Evolutionary conservation across 75 land plant species (phyloP).

Genomic region (Pinus albicaulis): DNA sequence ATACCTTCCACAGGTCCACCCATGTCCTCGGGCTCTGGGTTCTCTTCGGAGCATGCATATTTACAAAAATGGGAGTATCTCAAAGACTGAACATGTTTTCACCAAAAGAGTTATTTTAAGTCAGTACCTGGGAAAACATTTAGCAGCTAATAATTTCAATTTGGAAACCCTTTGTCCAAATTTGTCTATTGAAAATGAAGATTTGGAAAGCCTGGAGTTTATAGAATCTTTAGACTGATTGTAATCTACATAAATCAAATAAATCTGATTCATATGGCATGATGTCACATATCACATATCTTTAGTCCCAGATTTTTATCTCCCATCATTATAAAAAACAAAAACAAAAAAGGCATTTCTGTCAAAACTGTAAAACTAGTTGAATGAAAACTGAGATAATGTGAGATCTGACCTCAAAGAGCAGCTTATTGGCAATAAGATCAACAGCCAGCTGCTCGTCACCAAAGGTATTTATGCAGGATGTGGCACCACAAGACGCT

Average conservation of each 20-base stretch:
- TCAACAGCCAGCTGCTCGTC: constrained; percentile 99
- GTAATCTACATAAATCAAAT: no score
- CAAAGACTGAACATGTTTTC: constrained; percentile 56
- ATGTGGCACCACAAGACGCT: constrained; percentile 96
- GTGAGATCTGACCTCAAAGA: constrained; percentile 71
- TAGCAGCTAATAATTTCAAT: not conserved
- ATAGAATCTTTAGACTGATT: not conserved
- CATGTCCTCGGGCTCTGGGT: constrained; percentile 94
- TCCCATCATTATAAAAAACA: no score
- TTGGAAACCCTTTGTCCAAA: not conserved
- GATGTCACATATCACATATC: no score
- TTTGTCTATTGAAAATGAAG: no score
- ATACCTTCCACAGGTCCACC: constrained; percentile 86
- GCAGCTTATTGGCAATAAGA: constrained; percentile 91
- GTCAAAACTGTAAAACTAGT: no score
- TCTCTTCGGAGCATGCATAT: constrained; percentile 99
- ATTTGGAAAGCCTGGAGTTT: no score
- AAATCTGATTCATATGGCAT: no score
- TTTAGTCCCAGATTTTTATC: no score
- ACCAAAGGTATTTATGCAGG: constrained; percentile 93
- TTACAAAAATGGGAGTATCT: constrained; percentile 92
- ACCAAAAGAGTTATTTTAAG: constrained; percentile 1
- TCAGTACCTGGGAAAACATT: not conserved
- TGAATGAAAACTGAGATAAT: not conserved
- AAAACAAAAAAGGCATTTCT: no score